A percentile compares a stretch with the other conserved stretches of the same genome.
Conservation (phyloP, 768 basidiomycete genomes). For the Pisolithus tinctorius region DNA sequence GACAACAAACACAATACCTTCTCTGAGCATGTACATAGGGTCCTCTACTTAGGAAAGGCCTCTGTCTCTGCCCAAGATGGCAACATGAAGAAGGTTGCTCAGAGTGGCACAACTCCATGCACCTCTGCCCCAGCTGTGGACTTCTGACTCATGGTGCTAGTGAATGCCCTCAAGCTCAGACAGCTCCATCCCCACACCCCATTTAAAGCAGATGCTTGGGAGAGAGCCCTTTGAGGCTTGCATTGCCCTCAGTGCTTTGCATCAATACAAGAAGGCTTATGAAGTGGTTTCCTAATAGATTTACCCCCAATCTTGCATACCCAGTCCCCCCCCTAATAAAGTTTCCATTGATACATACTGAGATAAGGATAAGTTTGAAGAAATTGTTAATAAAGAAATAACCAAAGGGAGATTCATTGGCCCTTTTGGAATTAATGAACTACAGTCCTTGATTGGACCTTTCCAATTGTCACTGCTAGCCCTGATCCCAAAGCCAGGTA, state of each 20-base stretch:
- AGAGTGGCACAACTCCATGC: not conserved
- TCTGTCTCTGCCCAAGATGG: not conserved
- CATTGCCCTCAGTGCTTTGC: not conserved
- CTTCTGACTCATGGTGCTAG: not conserved
- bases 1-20: not conserved
- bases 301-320: not conserved
- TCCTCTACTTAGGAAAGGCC: not conserved
- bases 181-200: not conserved
- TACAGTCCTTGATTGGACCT: slow-evolving; percentile 7
- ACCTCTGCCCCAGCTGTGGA: slow-evolving; percentile 5
- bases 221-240: not conserved
- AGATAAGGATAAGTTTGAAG: no score
- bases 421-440: not conserved
- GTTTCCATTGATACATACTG: not conserved
- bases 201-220: slow-evolving; percentile 1
- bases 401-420: slow-evolving; percentile 12
- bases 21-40: not conserved
- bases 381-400: not conserved
- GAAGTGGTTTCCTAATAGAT: not conserved
- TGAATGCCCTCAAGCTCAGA: not conserved
- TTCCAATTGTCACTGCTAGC: slow-evolving; percentile 14
- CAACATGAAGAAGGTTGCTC: not conserved
- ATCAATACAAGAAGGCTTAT: not conserved
- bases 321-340: slow-evolving; percentile 5
- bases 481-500: no score